Base-by-base conservation (phyloP, 345 rosid genomes). In the Heritiera littoralis region DNA sequence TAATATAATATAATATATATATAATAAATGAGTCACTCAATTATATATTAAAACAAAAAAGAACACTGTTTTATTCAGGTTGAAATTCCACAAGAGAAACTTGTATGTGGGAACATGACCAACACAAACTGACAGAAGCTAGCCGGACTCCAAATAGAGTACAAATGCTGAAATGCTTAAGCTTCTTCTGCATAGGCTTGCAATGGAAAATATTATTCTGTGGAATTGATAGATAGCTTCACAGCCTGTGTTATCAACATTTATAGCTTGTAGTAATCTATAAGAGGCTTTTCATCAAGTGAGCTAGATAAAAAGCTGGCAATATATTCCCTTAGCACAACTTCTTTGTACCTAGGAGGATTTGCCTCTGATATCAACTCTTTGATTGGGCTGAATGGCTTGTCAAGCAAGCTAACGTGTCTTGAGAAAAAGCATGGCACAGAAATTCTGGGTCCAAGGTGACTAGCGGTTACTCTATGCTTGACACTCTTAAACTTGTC, bases 361-460 rank as follows among this genome's bases (percentile, higher is more conserved):
- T 80, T 83, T n/a, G 74, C 66, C 71, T 80, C 78, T 0, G 81
- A 80, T 12, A 35, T 9, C 11, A 83, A 15, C 67, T 83, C 82
- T 55, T 79, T 40, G n/a, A 83, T 79, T 30, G 82, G 82, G 0
- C 80, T 20, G 9, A 40, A 79, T 0, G 49, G 0, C 69, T 61
- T 64, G 1, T 63, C 64, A 17, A 38, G 41, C 8, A 54, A 40
- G 46, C 66, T 46, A 52, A 30, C 41, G 46, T 71, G 65, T 68
- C 77, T 75, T 0, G 79, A 45, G 59, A 82, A 82, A 65, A 83
- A 83, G 13, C 78, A 68, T 41, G 63, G 40, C 14, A 77, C 77
- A 0, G 85, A 72, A 41, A 80, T 60, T 67, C 83, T 73, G 0
- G 81, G 76, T 20, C 65, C 80, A 32, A 32, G 35, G 9, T 14